Percentiles rank a stretch among this genome's conserved stretches.
These are phyloP conservation scores for Hemisphaericaspora xylofermentans DNA, from an alignment of 1,139 yeast species.

Conservation along the genomic window DNA sequence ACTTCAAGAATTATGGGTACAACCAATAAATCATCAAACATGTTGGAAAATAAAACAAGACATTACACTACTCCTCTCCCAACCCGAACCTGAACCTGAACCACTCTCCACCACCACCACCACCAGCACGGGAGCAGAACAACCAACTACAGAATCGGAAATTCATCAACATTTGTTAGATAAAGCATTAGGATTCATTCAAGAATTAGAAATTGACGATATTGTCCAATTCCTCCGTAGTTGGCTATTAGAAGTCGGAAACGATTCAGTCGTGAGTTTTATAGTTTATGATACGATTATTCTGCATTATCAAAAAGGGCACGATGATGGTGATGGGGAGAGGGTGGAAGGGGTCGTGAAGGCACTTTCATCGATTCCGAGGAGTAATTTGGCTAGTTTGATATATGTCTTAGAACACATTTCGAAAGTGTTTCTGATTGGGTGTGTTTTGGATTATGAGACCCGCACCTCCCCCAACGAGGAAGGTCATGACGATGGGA, in stretches of 20 bases:
- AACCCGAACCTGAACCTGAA: conserved; percentile 20
- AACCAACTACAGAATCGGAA: conserved; percentile 20
- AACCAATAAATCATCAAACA: conserved; percentile 32
- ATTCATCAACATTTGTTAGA: conserved; percentile 26
- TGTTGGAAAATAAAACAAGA: conserved; percentile 39
- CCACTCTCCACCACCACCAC: conserved; percentile 24
- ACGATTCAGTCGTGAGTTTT: conserved; percentile 47
- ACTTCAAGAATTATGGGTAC: conserved; percentile 24
- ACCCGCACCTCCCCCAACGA: too few relatives aligned
- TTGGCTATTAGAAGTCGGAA: conserved; percentile 46
- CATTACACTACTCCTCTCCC: conserved; percentile 25
- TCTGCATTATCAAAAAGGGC: conserved; percentile 20
- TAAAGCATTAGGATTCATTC: conserved; percentile 17
- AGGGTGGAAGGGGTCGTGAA: conserved; percentile 14
- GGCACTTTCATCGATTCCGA: conserved; percentile 34
- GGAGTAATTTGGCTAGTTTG: conserved; percentile 43
- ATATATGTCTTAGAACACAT: conserved; percentile 40
- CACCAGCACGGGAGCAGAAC: too few relatives aligned
- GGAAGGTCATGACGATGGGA: conserved; percentile 29
- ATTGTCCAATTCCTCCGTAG: conserved; percentile 35
- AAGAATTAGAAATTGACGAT: conserved; percentile 7
- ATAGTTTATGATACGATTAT: conserved; percentile 38
- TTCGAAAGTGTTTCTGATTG: conserved; percentile 24
- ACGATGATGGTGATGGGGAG: conserved; percentile 7
- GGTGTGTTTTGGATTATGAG: conserved; percentile 29